phyloP scores from a whole-genome alignment of 1,284 basidiomycete species.

The Neolentinus lepideus region DNA sequence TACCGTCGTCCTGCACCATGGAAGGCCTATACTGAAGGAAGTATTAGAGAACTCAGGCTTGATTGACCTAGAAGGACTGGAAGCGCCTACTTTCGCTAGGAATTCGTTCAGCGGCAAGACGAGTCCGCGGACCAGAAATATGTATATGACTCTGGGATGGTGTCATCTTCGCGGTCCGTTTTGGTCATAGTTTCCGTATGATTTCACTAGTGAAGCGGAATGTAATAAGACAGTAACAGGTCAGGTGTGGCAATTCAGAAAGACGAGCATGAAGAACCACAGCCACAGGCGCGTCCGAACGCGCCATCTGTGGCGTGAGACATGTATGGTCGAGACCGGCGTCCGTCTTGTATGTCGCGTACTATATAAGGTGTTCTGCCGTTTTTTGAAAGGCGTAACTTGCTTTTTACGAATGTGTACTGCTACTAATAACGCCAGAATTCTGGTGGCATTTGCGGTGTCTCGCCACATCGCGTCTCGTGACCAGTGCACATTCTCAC shows the following conservation, averaged over 20 bases:
- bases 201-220: not conserved
- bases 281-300: not conserved
- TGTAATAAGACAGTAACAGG: not conserved
- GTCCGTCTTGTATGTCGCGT: too few species aligned
- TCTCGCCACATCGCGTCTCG: too few species aligned
- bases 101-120: constrained; percentile 35
- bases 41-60: too few species aligned
- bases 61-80: not conserved
- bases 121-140: constrained; percentile 38
- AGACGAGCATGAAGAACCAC: not conserved
- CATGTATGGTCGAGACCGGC: too few species aligned
- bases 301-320: too few species aligned
- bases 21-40: constrained; percentile 54
- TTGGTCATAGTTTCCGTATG: not conserved
- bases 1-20: constrained; percentile 69
- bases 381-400: too few species aligned
- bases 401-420: too few species aligned
- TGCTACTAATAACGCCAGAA: too few species aligned
- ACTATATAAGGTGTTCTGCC: too few species aligned
- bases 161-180: constrained; percentile 22
- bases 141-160: constrained; percentile 23
- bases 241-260: not conserved
- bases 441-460: too few species aligned
- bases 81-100: constrained; percentile 33
- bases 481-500: too few species aligned